Evolutionary conservation across 129 eudicot species (phyloP).

Genomic region (Artemisia tridentata): DNA sequence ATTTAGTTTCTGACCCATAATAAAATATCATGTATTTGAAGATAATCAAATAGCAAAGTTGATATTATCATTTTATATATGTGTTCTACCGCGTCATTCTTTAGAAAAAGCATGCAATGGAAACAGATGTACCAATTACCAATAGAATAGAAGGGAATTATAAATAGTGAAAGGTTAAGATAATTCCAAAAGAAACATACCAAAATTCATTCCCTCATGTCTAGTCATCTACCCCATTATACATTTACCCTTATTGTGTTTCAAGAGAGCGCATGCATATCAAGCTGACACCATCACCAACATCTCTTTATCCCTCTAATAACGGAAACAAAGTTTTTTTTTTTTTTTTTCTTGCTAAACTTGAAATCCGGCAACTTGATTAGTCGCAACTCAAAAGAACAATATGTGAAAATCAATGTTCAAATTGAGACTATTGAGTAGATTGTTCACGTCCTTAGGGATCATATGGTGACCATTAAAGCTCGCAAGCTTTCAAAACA

Average conservation of each 20-base stretch:
- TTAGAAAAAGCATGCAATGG: not conserved
- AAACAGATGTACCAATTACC: conserved; percentile 25
- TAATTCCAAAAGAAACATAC: conserved; percentile 35
- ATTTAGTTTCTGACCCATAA: too few species aligned
- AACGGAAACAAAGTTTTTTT: not conserved
- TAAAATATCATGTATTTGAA: too few species aligned
- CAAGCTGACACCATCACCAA: conserved; percentile 36
- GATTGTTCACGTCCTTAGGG: too few species aligned
- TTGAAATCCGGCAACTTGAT: too few species aligned
- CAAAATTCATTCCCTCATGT: conserved; percentile 29
- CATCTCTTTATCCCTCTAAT: conserved; percentile 2
- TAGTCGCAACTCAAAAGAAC: too few species aligned
- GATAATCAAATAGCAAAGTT: too few species aligned
- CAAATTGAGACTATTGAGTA: too few species aligned
- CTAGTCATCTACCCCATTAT: conserved; percentile 17
- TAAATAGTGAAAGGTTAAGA: conserved; percentile 13
- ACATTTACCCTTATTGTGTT: conserved; percentile 29
- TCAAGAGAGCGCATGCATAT: conserved; percentile 36
- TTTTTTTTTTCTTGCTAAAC: not conserved
- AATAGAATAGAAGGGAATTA: conserved; percentile 40
- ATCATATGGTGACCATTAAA: too few species aligned
- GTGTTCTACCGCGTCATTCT: not conserved
- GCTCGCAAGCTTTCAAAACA: too few species aligned
- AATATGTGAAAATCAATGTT: too few species aligned
- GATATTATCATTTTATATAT: not conserved